Percentiles rank a stretch among this genome's conserved stretches.
Evolutionary conservation across 2,329 filamentous ascomycete genomes (phyloP).

Genomic region (Hypoxylon sp.): DNA sequence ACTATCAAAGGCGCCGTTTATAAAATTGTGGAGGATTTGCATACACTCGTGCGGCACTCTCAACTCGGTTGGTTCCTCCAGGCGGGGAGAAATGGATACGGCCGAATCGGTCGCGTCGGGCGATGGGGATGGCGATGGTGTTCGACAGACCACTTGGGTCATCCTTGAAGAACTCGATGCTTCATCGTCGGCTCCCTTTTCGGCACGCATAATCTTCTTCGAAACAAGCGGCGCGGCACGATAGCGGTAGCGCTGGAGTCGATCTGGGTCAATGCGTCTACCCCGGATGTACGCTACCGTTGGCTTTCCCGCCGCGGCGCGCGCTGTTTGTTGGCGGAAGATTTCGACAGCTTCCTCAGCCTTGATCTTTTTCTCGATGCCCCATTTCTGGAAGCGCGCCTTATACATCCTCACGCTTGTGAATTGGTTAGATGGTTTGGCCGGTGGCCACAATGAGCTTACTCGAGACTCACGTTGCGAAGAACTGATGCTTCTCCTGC

Average conservation of each 20-base stretch:
- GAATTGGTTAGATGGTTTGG: constrained; percentile 29
- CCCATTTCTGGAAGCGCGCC: constrained; percentile 53
- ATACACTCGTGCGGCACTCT: constrained; percentile 51
- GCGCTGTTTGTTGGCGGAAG: constrained; percentile 52
- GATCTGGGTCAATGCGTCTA: constrained; percentile 50
- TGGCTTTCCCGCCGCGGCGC: constrained; percentile 50
- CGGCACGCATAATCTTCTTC: constrained; percentile 49
- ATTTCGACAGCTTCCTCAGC: constrained; percentile 53
- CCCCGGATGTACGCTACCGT: constrained; percentile 52
- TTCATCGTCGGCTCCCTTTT: constrained; percentile 39
- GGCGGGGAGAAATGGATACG: constrained; percentile 44
- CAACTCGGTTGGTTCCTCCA: constrained; percentile 49
- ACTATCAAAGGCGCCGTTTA: constrained; percentile 47
- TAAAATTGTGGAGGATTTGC: constrained; percentile 50
- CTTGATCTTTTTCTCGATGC: constrained; percentile 54
- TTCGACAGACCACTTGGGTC: constrained; percentile 49
- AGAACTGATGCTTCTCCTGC: constrained; percentile 66
- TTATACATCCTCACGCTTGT: constrained; percentile 53
- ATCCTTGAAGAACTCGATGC: constrained; percentile 28
- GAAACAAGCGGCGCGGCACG: constrained; percentile 47
- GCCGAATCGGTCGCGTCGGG: constrained; percentile 42
- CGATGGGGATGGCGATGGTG: constrained; percentile 53
- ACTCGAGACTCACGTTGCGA: constrained; percentile 54
- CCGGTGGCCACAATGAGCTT: constrained; percentile 12
- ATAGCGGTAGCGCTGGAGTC: constrained; percentile 51